These are phyloP conservation scores for Arabidopsis thaliana DNA, from an alignment of 345 rosid genomes.

Conservation along the genomic window TAIR10.1 NC_003070.9:28817001-28817500, in stretches of 20 bases:
- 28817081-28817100: conserved; percentile 14
- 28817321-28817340: background rate
- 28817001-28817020: conserved; percentile 2
- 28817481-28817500: conserved; percentile 4
- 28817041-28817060: background rate
- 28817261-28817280: conserved; percentile 1
- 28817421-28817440: background rate
- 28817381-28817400: conserved; percentile 10
- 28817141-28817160: conserved; percentile 17
- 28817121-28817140: conserved; percentile 23
- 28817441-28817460: conserved; percentile 20
- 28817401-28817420: conserved; percentile 16
- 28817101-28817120: conserved; percentile 8
- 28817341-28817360: background rate
- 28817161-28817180: conserved; percentile 10
- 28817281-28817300: conserved; percentile 14
- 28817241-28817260: conserved; percentile 20
- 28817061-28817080: conserved; percentile 5
- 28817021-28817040: background rate
- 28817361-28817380: conserved; percentile 21
- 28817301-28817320: conserved; percentile 7
- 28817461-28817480: conserved; percentile 10
- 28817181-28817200: background rate
- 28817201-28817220: background rate
- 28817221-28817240: conserved; percentile 18